Base-by-base conservation (phyloP, 208 protist genomes). In the Crithidia fasciculata region DNA sequence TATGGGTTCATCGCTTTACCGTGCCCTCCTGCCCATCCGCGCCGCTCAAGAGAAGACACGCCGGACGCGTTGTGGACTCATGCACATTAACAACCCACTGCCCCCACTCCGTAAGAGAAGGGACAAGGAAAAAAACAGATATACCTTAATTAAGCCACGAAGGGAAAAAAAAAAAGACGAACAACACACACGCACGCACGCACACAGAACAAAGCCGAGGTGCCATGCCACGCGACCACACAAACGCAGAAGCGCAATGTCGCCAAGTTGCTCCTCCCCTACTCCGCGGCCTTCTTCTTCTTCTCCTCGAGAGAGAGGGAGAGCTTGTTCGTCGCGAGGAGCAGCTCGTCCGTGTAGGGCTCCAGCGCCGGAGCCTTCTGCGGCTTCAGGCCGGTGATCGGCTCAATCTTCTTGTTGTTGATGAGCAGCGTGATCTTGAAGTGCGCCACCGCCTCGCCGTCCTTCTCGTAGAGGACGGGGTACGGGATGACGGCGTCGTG, bases 401-500 rank as follows among this genome's bases (percentile, higher is more conserved):
- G 82, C 84, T 97, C 93, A 41, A 98, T 91, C 75, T 90, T 91
- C 72, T 96, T 96, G 71, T 86, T 87, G 19, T 85, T 96, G 79
- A 98, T 91, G 49, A 98, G 82, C 56, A 98, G 57, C 12, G 93
- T 98, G 15, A 87, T 88, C 80, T 97, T 97, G 77, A 98, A 96
- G 76, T 98, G 95, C 4, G 79, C 95, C 0, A 97, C 90, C 9
- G 89, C 89, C 77, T 97, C 91, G n/a, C 95, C 97, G 4, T 94
- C 87, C 44, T 85, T 87, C 74, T 98, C 98, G 71, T 95, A 98
- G 28, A 99, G 89, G 12, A 99, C 97, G 50, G 99, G 99, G 86
- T 98, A 99, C 36, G 96, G 87, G n/a, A 97, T 86, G 54, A 99
- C 85, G 40, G 99, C 87, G 61, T 89, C 86, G 87, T 99, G 96